Conservation (phyloP, 1,284 basidiomycete species). For the Malassezia nana region DNA sequence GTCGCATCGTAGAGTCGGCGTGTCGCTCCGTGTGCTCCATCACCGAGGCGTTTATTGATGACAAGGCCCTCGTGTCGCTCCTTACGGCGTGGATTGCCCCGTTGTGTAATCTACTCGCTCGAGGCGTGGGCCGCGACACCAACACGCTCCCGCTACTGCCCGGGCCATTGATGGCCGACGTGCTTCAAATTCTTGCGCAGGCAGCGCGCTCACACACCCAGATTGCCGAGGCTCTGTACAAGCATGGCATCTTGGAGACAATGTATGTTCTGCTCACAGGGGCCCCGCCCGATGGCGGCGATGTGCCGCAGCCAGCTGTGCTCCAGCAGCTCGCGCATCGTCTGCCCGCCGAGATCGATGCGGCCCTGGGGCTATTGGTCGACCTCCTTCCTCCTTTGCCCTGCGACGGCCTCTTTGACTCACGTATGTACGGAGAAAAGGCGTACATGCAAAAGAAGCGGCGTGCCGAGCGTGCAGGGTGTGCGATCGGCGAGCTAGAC, state of each 20-base stretch:
- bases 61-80: constrained; percentile 37
- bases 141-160: constrained; percentile 27
- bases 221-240: constrained; percentile 35
- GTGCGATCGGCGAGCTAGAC: constrained; percentile 5
- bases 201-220: constrained; percentile 33
- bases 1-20: constrained; percentile 43
- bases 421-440: constrained; percentile 78
- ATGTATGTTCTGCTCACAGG: constrained; percentile 43
- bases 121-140: constrained; percentile 21
- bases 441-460: constrained; percentile 52
- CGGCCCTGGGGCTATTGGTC: constrained; percentile 36
- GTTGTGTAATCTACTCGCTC: constrained; percentile 34
- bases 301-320: constrained; percentile 54
- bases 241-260: constrained; percentile 42
- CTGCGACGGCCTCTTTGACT: constrained; percentile 82
- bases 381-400: constrained; percentile 43
- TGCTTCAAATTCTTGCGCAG: constrained; percentile 36
- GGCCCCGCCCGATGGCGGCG: constrained; percentile 16
- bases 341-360: constrained; percentile 63
- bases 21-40: constrained; percentile 40
- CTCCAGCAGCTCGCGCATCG: constrained; percentile 93
- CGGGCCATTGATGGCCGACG: constrained; percentile 32
- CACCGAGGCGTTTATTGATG: constrained; percentile 33
- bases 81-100: constrained; percentile 29
- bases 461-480: constrained; percentile 17